Conservation (phyloP, 2,329 filamentous ascomycete species). For the Rhytidhysteron rufulum region DNA sequence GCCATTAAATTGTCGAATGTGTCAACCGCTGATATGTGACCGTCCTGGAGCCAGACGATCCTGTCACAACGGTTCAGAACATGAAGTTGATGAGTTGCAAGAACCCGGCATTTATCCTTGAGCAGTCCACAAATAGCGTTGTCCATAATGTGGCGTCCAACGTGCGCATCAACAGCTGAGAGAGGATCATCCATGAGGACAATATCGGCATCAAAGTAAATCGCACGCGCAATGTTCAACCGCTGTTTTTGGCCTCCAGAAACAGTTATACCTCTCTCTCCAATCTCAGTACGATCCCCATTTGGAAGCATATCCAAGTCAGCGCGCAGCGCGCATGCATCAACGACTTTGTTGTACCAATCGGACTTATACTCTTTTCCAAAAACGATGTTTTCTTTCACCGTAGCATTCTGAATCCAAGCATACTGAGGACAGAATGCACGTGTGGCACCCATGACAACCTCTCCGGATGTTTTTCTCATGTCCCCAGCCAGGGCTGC, state of each 20-base stretch:
- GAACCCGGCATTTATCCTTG: conserved; percentile 81
- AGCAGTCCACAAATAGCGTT: conserved; percentile 87
- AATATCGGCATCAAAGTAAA: conserved; percentile 62
- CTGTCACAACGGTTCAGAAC: conserved; percentile 87
- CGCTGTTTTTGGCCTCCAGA: conserved; percentile 95
- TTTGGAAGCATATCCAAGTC: conserved; percentile 93
- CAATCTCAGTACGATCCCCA: conserved; percentile 87
- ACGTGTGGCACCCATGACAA: conserved; percentile 72
- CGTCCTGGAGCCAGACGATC: conserved; percentile 89
- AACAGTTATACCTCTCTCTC: conserved; percentile 90
- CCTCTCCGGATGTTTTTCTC: conserved; percentile 72
- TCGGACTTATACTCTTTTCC: conserved; percentile 67
- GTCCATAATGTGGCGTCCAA: conserved; percentile 76
- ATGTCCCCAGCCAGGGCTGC: conserved; percentile 91
- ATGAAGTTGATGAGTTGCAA: conserved; percentile 94
- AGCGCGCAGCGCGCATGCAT: conserved; percentile 77
- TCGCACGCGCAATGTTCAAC: conserved; percentile 82
- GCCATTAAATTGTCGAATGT: conserved; percentile 87
- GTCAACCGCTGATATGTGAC: conserved; percentile 77
- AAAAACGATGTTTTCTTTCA: conserved; percentile 87
- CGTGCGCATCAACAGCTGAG: conserved; percentile 56
- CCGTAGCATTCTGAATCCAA: conserved; percentile 91
- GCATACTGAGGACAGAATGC: conserved; percentile 96
- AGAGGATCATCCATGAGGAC: conserved; percentile 63
- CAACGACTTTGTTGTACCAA: conserved; percentile 83